phyloP scores from a whole-genome alignment of 345 rosid species.

The Pistacia integerrima region DNA sequence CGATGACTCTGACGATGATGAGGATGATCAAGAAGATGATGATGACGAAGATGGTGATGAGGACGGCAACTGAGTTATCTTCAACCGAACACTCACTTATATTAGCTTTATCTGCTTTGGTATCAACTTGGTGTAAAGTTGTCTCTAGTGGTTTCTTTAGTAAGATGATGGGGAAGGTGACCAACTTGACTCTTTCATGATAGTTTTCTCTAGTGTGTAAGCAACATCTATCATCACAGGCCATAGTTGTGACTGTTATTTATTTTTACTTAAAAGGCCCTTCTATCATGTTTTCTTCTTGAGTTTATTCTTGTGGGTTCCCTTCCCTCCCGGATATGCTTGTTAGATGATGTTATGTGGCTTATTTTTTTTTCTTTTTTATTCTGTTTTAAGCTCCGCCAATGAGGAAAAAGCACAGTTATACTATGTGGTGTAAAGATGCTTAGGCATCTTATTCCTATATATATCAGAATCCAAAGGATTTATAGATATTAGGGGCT shows the following conservation, averaged over 20 bases:
- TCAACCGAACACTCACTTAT: background rate
- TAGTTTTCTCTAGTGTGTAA: constrained; percentile 27
- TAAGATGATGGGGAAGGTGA: constrained; percentile 29
- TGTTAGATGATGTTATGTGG: constrained; percentile 21
- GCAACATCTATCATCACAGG: constrained; percentile 19
- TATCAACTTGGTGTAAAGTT: constrained; percentile 40
- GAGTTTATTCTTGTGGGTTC: constrained; percentile 21
- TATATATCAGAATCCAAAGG: background rate
- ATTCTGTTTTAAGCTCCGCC: background rate
- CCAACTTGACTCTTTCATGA: constrained; percentile 22
- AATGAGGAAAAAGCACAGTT: background rate
- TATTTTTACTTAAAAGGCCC: constrained; percentile 18
- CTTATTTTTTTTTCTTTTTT: background rate
- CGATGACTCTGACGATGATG: constrained; percentile 55
- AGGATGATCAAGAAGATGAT: constrained; percentile 38
- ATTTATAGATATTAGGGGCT: background rate
- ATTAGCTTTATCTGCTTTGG: constrained; percentile 17
- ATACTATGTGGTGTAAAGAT: constrained; percentile 17
- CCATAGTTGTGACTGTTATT: constrained; percentile 17
- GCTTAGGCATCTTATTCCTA: background rate
- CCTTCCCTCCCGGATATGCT: constrained; percentile 9
- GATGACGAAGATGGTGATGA: constrained; percentile 35
- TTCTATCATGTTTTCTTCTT: background rate
- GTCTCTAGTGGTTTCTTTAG: constrained; percentile 30
- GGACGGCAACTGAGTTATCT: constrained; percentile 30